These are phyloP conservation scores for Fragosphaeria purpurea DNA, from an alignment of 2,329 filamentous ascomycete species.

Conservation along the genomic window DNA sequence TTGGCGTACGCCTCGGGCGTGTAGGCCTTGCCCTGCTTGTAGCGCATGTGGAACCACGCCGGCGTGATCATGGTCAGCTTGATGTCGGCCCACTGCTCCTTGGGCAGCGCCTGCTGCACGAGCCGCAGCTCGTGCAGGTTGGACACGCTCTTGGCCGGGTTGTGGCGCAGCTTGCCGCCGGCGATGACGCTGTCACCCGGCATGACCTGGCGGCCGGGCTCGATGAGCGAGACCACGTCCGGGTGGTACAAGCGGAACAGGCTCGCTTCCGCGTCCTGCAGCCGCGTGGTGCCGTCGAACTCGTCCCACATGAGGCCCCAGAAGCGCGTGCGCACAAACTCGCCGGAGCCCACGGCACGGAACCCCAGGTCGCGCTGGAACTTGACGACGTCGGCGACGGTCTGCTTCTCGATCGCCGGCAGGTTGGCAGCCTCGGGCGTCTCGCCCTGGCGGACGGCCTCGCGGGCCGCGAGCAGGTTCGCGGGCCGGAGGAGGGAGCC, in stretches of 20 bases:
- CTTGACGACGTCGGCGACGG: conserved; percentile 57
- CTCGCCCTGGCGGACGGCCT: conserved; percentile 45
- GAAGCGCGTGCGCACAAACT: conserved; percentile 49
- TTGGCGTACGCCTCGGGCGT: conserved; percentile 44
- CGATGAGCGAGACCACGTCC: conserved; percentile 43
- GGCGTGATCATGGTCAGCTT: conserved; percentile 46
- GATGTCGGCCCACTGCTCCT: conserved; percentile 39
- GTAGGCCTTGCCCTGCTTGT: conserved; percentile 47
- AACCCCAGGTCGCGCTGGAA: conserved; percentile 58
- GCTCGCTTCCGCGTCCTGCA: conserved; percentile 39
- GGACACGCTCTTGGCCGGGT: conserved; percentile 29
- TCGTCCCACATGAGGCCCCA: conserved; percentile 46
- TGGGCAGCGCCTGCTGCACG: conserved; percentile 35
- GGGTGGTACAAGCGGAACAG: conserved; percentile 47
- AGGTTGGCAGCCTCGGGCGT: conserved; percentile 45
- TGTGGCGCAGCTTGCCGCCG: conserved; percentile 35
- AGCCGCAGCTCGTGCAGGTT: conserved; percentile 41
- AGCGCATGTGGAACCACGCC: conserved; percentile 43
- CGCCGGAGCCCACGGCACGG: conserved; percentile 59
- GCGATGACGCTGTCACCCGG: conserved; percentile 46
- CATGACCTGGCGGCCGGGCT: conserved; percentile 44
- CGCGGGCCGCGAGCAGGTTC: conserved; percentile 34
- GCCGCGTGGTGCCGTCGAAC: conserved; percentile 36
- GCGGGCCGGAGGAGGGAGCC: conserved; percentile 26
- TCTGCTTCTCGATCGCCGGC: conserved; percentile 50